Conservation (phyloP, 352 stramenopile genomes). For the Phytophthora cajani region DNA sequence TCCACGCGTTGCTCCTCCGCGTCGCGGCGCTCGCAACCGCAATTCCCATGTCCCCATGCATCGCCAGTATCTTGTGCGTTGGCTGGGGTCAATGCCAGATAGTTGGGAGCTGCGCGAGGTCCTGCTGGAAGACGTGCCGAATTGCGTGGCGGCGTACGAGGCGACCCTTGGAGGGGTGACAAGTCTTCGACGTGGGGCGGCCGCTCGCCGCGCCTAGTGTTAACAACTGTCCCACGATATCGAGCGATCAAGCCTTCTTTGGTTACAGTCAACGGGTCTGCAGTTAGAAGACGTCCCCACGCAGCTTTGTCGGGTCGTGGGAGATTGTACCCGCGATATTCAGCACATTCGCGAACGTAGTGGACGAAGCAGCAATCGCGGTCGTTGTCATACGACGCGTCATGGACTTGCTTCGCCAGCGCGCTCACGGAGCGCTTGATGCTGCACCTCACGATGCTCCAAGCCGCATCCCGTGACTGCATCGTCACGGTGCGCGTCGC, state of each 20-base stretch:
- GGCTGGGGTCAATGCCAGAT: slow-evolving; percentile 1
- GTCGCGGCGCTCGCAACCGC: background rate
- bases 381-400: background rate
- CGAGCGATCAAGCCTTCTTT: background rate
- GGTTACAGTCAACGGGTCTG: background rate
- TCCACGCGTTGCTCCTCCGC: background rate
- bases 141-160: background rate
- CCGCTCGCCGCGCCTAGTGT: background rate
- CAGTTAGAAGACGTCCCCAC: background rate
- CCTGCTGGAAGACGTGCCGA: background rate
- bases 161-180: background rate
- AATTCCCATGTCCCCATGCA: background rate
- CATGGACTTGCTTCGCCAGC: background rate
- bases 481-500: background rate
- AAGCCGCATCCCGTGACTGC: background rate
- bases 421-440: background rate
- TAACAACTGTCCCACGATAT: background rate
- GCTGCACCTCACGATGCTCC: background rate
- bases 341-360: background rate
- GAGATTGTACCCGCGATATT: background rate
- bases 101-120: background rate
- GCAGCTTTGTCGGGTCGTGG: background rate
- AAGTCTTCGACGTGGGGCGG: background rate
- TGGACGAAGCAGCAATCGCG: background rate
- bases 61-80: slow-evolving; percentile 12